phyloP scores from a whole-genome alignment of 306 rosid species.

The Inga laurina region DNA sequence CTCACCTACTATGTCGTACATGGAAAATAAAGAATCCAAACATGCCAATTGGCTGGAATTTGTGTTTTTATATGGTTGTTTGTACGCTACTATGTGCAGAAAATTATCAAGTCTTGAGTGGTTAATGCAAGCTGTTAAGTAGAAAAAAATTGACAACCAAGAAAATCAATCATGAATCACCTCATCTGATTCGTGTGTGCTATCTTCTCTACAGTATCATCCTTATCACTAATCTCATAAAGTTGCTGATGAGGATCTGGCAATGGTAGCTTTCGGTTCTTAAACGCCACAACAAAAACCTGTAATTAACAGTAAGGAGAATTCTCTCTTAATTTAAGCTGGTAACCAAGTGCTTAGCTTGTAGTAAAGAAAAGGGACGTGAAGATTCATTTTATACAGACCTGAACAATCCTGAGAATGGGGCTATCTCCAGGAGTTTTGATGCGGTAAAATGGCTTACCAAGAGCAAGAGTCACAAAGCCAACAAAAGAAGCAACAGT shows the following conservation, averaged over 20 bases:
- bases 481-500: conserved; percentile 58
- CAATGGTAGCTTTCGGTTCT: conserved; percentile 52
- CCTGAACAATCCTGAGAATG: conserved; percentile 54
- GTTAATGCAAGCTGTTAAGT: conserved; percentile 21
- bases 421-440: conserved; percentile 63
- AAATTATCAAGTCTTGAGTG: conserved; percentile 26
- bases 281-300: conserved; percentile 78
- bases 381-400: conserved; percentile 6
- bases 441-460: conserved; percentile 77
- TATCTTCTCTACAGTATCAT: conserved; percentile 44
- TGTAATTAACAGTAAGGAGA: conserved; percentile 24
- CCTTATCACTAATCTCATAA: conserved; percentile 62
- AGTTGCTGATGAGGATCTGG: conserved; percentile 54
- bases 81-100: conserved; percentile 31
- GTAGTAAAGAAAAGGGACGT: background rate
- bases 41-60: conserved; percentile 40
- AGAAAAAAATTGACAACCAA: conserved; percentile 7
- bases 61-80: conserved; percentile 24
- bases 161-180: conserved; percentile 42
- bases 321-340: background rate
- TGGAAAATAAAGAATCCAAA: conserved; percentile 42
- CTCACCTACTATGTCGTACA: conserved; percentile 42
- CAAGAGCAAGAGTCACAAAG: conserved; percentile 55
- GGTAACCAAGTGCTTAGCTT: background rate
- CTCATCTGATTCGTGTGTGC: conserved; percentile 76